Evolutionary conservation across 73 alveolate species (phyloP), one percentile per base, ranked within the genome.

Genomic region (Tetrahymena elliotti): DNA sequence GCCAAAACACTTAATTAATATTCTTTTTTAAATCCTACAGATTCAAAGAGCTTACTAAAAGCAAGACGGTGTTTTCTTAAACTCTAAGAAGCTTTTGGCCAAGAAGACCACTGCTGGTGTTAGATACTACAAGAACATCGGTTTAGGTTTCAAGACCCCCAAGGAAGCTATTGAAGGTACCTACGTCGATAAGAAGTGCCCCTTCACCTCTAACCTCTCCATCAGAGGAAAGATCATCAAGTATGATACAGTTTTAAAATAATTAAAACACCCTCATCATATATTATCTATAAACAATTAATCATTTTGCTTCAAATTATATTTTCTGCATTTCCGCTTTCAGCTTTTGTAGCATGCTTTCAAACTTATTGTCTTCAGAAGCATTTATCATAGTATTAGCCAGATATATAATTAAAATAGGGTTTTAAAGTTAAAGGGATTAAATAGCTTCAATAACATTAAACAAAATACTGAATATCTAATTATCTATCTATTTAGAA

Each of bases 141-240:
- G 99, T 52, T 97, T 99, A 53, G 99, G 99, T 83, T 98, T 97
- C 98, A 96, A 97, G 94, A 97, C 99, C 35, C 99, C 99, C 68
- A 96, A 97, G 94, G 99, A 98, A 38, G 99, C 99, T 93, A 98
- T 97, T 95, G 99, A 97, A 83, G 99, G 99, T 35, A 83, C 88
- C 53, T 97, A 93, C 93, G 97, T 99, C 96, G 99, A 99, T 98
- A 98, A 98, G 97, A 99, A 99, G 97, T 99, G 99, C 98, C 99
- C 99, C 53, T 99, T 99, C 99, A 99, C 99, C 93, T 98, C 99
- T 18, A 93, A 93, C 93, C 99, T 98, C 41, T 95, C 98, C 92
- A 97, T 98, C 97, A 98, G 99, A 97, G 99, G 99, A 83, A 98
- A 98, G 95, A 98, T 99, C 96, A 93, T 97, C 96, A 98, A 97